phyloP scores from a whole-genome alignment of 176 grass and related monocot genomes.

The Oropetium thomaeum region DNA sequence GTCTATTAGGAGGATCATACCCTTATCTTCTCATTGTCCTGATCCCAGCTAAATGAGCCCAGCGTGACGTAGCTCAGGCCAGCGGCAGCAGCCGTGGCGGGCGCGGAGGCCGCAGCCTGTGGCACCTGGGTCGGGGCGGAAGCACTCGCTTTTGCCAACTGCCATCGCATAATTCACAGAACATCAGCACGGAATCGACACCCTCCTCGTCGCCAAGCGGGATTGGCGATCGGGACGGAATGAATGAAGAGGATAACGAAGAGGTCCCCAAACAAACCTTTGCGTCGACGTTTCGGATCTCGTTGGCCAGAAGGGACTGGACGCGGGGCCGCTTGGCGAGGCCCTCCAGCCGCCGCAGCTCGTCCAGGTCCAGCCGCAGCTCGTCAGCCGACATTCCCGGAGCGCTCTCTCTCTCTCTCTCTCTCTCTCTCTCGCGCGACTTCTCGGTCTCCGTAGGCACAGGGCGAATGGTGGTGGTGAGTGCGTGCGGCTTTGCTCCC shows the following conservation, averaged over 20 bases:
- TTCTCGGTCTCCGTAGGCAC: background rate
- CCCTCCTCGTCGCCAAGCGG: background rate
- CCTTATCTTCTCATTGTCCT: constrained; percentile 84
- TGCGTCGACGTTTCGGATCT: constrained; percentile 65
- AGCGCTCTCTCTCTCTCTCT: background rate
- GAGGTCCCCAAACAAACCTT: constrained; percentile 41
- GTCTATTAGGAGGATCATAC: constrained; percentile 19
- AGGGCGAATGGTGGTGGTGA: background rate
- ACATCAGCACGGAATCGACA: background rate
- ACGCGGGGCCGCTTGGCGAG: constrained; percentile 69
- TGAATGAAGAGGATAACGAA: too few species aligned
- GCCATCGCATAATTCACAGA: background rate
- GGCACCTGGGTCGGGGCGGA: constrained; percentile 17
- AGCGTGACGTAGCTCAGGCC: constrained; percentile 57
- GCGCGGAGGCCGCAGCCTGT: background rate
- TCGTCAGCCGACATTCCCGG: constrained; percentile 52
- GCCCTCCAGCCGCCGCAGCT: constrained; percentile 63
- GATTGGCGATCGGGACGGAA: background rate
- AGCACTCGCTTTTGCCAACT: constrained; percentile 36
- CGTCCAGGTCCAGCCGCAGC: constrained; percentile 67
- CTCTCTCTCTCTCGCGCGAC: background rate
- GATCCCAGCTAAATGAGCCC: constrained; percentile 91
- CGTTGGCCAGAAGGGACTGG: constrained; percentile 58
- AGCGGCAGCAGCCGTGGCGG: constrained; percentile 5
- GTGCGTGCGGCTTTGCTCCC: background rate